A percentile compares a stretch with the other conserved stretches of the same genome.
Evolutionary conservation across 148 eudicot genomes (phyloP).

Genomic region (Rhododendron molle): DNA sequence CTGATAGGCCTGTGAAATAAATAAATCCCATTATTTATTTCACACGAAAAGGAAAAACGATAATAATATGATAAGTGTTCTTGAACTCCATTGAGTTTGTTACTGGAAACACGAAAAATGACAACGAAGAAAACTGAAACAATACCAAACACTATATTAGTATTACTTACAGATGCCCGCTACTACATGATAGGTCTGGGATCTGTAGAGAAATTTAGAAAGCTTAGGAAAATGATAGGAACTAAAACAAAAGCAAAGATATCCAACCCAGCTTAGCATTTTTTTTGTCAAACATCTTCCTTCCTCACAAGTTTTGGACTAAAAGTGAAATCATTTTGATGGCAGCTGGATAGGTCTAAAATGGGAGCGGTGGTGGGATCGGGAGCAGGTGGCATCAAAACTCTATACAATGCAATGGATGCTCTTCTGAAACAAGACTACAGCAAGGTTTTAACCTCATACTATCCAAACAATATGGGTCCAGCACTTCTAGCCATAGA

Average conservation of each 20-base stretch:
- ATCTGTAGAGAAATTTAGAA: neutral
- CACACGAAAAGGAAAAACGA: neutral
- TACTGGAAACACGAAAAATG: neutral
- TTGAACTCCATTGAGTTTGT: neutral
- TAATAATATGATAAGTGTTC: neutral
- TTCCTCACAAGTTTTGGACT: neutral
- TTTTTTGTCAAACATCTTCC: neutral
- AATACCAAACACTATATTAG: too few species aligned
- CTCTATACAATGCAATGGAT: neutral
- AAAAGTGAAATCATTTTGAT: neutral
- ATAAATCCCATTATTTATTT: too few species aligned
- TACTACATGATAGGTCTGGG: neutral
- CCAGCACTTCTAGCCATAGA: constrained; percentile 27
- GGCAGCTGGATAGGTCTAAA: constrained; percentile 19
- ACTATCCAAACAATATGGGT: constrained; percentile 9
- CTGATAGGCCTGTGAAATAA: too few species aligned
- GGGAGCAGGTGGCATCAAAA: constrained; percentile 19
- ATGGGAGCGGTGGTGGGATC: constrained; percentile 26
- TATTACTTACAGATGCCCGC: too few species aligned
- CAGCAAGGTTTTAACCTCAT: constrained; percentile 6
- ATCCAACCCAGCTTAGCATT: neutral
- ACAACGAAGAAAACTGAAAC: too few species aligned
- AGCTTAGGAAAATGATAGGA: neutral
- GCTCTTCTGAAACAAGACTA: constrained; percentile 5
- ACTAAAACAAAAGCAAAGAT: neutral